These are phyloP conservation scores for Solanum hybrid DNA, from an alignment of 305 asterid species.

Conservation along the genomic window DNA sequence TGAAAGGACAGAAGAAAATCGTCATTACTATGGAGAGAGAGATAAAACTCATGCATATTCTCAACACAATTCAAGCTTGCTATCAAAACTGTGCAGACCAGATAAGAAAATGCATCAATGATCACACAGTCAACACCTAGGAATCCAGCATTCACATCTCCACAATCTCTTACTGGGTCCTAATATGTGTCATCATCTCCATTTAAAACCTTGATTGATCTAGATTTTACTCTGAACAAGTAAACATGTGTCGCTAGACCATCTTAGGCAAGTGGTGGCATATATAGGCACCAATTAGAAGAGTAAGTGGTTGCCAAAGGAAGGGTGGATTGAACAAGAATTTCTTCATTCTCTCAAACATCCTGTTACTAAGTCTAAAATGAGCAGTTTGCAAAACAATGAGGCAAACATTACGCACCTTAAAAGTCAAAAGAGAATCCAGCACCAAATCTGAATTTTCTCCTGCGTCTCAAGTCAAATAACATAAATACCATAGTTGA, in stretches of 20 bases:
- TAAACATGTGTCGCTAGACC: background rate
- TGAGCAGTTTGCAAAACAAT: background rate
- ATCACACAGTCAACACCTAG: background rate
- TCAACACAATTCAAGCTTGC: background rate
- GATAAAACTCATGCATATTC: background rate
- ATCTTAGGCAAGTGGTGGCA: background rate
- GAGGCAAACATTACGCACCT: conserved; percentile 33
- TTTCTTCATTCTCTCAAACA: background rate
- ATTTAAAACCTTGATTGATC: background rate
- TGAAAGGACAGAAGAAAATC: background rate
- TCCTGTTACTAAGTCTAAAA: background rate
- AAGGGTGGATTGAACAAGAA: background rate
- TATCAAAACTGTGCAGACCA: background rate
- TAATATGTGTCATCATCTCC: background rate
- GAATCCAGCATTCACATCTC: background rate
- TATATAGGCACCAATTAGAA: background rate
- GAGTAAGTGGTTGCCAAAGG: background rate
- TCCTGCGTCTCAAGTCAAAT: conserved; percentile 34
- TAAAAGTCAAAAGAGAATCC: conserved; percentile 53
- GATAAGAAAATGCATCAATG: background rate
- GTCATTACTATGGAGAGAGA: background rate
- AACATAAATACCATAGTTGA: conserved; percentile 11
- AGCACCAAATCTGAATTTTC: conserved; percentile 50
- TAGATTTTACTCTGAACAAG: background rate
- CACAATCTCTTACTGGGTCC: background rate